phyloP scores from a whole-genome alignment of 768 basidiomycete genomes.

The Tulasnella sp. region DNA sequence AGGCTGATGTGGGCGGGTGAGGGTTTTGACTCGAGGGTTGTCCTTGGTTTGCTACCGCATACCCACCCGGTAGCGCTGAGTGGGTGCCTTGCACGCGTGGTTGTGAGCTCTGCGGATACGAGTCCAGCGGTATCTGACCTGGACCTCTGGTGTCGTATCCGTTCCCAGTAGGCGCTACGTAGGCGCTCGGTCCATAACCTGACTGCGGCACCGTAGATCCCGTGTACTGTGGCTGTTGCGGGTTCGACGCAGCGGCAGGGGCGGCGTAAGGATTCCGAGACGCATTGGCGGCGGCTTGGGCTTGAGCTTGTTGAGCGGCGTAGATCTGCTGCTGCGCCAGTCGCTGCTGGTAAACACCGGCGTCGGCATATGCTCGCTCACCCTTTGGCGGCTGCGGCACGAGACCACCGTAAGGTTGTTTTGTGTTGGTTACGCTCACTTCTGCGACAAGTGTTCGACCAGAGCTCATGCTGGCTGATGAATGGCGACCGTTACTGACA shows the following conservation, averaged over 20 bases:
- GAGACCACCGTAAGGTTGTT: slow-evolving; percentile 87
- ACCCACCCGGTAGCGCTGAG: no score
- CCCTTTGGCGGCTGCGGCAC: slow-evolving; percentile 83
- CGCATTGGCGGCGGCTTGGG: slow-evolving; percentile 54
- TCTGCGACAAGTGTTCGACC: neutral
- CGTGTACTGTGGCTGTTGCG: slow-evolving; percentile 18
- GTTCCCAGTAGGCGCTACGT: slow-evolving; percentile 18
- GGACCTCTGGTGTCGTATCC: neutral
- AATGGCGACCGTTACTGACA: neutral
- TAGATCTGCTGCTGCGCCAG: slow-evolving; percentile 80
- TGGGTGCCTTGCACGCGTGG: slow-evolving; percentile 14
- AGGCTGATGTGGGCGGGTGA: slow-evolving; percentile 52
- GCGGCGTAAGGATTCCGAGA: slow-evolving; percentile 73
- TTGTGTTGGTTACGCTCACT: slow-evolving; percentile 43
- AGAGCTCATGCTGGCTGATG: neutral
- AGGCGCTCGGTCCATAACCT: slow-evolving; percentile 20
- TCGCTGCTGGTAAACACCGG: slow-evolving; percentile 89
- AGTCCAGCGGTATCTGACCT: slow-evolving; percentile 6
- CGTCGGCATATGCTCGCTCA: slow-evolving; percentile 79
- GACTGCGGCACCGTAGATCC: slow-evolving; percentile 11
- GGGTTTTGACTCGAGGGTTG: slow-evolving; percentile 27
- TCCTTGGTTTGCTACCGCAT: slow-evolving; percentile 24
- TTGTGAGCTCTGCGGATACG: slow-evolving; percentile 5
- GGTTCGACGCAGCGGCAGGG: slow-evolving; percentile 7
- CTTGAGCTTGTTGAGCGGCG: slow-evolving; percentile 60